These are phyloP conservation scores for Ophiostoma triangulosporum DNA, from an alignment of 2,329 filamentous ascomycete species.

Conservation along the genomic window DNA sequence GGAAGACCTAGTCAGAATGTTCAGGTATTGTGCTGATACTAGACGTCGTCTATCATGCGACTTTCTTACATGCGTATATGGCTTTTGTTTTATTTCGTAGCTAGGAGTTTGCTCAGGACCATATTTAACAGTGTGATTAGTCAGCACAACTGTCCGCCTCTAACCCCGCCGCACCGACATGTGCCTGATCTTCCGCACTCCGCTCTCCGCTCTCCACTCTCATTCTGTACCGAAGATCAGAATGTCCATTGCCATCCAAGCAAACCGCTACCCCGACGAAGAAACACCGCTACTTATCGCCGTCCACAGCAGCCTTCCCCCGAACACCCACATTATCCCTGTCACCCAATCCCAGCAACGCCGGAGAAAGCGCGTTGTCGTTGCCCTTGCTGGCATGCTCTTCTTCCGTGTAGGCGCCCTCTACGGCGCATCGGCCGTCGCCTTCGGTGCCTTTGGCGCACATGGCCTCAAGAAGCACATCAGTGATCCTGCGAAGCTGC, in stretches of 20 bases:
- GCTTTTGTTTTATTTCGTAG: too few species aligned
- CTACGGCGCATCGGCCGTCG: slow-evolving; percentile 47
- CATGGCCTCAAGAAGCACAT: slow-evolving; percentile 52
- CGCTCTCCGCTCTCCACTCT: neutral
- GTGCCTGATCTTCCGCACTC: neutral
- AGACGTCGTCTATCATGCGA: too few species aligned
- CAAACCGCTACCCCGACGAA: slow-evolving; percentile 9
- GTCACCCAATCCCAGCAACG: neutral
- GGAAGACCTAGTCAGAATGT: too few species aligned
- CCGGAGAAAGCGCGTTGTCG: neutral
- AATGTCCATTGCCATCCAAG: slow-evolving; percentile 10
- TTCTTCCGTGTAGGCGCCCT: slow-evolving; percentile 51
- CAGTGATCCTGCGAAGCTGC: slow-evolving; percentile 41
- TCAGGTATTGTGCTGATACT: too few species aligned
- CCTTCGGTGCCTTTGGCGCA: slow-evolving; percentile 52
- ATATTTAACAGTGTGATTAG: neutral
- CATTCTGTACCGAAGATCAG: neutral
- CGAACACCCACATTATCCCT: neutral
- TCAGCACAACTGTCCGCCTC: neutral
- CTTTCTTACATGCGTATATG: neutral
- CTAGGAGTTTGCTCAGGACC: neutral
- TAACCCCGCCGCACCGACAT: neutral
- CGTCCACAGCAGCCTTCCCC: slow-evolving; percentile 2
- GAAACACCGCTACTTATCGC: slow-evolving; percentile 13
- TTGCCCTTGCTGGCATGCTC: slow-evolving; percentile 10